These are phyloP conservation scores for Chamaecrista fasciculata DNA, from an alignment of 306 rosid genomes.

Conservation along the genomic window DNA sequence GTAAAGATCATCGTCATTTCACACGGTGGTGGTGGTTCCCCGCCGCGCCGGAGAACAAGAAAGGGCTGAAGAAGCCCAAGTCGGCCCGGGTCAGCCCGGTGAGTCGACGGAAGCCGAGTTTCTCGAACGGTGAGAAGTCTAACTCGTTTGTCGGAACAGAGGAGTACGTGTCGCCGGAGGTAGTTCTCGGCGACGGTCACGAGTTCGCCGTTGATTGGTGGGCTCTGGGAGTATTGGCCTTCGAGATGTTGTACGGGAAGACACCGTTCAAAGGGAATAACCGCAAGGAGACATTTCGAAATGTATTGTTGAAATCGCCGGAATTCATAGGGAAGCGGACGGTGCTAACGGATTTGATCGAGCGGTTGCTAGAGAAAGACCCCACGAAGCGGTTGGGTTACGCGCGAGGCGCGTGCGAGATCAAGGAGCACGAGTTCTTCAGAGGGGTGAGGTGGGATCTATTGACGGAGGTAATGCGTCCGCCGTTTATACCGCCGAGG, in stretches of 20 bases:
- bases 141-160: slow-evolving; percentile 94
- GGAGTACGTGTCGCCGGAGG: slow-evolving; percentile 92
- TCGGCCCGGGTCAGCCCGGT: slow-evolving; percentile 94
- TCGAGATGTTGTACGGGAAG: slow-evolving; percentile 76
- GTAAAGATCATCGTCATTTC: slow-evolving; percentile 46
- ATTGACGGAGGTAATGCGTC: slow-evolving; percentile 62
- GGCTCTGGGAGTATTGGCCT: slow-evolving; percentile 81
- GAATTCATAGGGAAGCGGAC: slow-evolving; percentile 67
- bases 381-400: slow-evolving; percentile 76
- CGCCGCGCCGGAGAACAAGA: not conserved
- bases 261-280: slow-evolving; percentile 92
- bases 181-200: slow-evolving; percentile 87
- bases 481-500: slow-evolving; percentile 71
- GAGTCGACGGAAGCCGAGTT: slow-evolving; percentile 64
- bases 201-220: slow-evolving; percentile 99
- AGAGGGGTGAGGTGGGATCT: slow-evolving; percentile 76
- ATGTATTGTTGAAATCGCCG: slow-evolving; percentile 60
- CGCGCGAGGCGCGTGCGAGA: slow-evolving; percentile 68
- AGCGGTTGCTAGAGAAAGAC: slow-evolving; percentile 66
- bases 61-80: slow-evolving; percentile 58
- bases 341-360: slow-evolving; percentile 65
- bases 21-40: slow-evolving; percentile 73
- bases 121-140: slow-evolving; percentile 74
- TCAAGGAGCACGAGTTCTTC: slow-evolving; percentile 79
- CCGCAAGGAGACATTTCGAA: slow-evolving; percentile 81